Evolutionary conservation across 2,329 filamentous ascomycete genomes (phyloP), one percentile per base, ranked within the genome.

Genomic region (Colletotrichum sp.): DNA sequence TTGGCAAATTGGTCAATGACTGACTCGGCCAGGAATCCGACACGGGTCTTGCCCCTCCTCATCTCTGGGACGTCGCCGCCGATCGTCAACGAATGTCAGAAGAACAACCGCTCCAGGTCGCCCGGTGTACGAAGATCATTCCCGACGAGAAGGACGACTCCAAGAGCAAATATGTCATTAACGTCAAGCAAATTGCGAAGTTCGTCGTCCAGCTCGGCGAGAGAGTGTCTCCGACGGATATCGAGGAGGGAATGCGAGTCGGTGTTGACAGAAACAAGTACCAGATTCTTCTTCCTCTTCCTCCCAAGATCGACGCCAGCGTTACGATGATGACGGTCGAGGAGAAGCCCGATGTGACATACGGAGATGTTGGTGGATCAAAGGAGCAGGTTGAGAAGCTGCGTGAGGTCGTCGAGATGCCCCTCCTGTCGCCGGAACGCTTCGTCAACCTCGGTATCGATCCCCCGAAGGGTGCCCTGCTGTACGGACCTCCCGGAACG

Each of bases 321-420:
- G 97, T 99, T 80, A 99, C 97, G 52, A 99, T 99, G 97, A 99
- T 99, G 97, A 99, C 97, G 67, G 97, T 99, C 79, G 97, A 99
- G 89, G 97, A 99, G 88, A 99, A 99, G 90, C 97, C 97, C 18
- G 97, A 99, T 85, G 97, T 99, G 77, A 99, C 97, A 78, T 99
- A 99, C 82, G 97, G 97, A 81, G 97, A 99, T 88, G 96, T 99
- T 55, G 97, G 97, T 87, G 97, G 97, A 72, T 99, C 96, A 92
- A 99, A 99, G 88, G 97, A 99, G 87, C 97, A 99, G 87, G 98
- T 99, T 55, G 97, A 99, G 90, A 99, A 99, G 91, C 92, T 99
- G 80, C 92, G 97, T 85, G 97, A 99, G 87, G 97, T 99, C 70
- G 97, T 99, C 73, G 97, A 99, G 88, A 99, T 99, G 95, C 97